phyloP scores from a whole-genome alignment of 2,329 filamentous ascomycete genomes.

The Neopestalotiopsis sp. region DNA sequence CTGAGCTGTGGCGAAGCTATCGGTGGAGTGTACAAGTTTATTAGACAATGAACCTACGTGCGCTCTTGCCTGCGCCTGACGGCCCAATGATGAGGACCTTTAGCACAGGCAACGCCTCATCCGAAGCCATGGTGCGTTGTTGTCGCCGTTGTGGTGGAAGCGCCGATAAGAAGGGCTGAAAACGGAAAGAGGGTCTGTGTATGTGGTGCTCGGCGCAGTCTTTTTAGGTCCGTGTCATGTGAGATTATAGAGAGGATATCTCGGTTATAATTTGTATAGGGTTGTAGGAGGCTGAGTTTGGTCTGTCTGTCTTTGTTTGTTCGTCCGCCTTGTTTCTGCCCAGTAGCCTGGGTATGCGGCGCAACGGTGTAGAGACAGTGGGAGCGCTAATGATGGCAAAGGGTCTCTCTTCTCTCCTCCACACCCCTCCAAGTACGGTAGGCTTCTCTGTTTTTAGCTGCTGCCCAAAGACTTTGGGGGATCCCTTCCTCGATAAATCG shows the following conservation, averaged over 20 bases:
- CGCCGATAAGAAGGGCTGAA: background rate
- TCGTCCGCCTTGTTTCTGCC: background rate
- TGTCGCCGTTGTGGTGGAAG: background rate
- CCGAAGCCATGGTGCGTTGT: slow-evolving; percentile 44
- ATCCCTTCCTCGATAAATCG: background rate
- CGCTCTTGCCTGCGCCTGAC: slow-evolving; percentile 61
- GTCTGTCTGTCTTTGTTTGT: background rate
- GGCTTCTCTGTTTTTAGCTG: background rate
- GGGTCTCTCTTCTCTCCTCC: too few species aligned
- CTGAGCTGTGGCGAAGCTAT: background rate
- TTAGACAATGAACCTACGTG: slow-evolving; percentile 44
- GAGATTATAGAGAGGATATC: background rate
- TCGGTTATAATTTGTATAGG: background rate
- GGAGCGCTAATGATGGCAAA: background rate
- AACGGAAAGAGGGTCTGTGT: background rate
- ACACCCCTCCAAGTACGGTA: background rate
- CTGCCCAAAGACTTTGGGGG: background rate
- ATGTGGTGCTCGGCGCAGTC: background rate
- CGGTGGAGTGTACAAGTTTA: too few species aligned
- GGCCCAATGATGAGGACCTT: slow-evolving; percentile 63
- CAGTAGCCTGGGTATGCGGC: background rate
- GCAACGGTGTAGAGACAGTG: background rate
- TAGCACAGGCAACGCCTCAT: slow-evolving; percentile 53
- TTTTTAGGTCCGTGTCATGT: background rate
- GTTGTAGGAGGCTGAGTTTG: background rate